phyloP scores from a whole-genome alignment of 176 grass and related monocot genomes.

The Juncus effusus region DNA sequence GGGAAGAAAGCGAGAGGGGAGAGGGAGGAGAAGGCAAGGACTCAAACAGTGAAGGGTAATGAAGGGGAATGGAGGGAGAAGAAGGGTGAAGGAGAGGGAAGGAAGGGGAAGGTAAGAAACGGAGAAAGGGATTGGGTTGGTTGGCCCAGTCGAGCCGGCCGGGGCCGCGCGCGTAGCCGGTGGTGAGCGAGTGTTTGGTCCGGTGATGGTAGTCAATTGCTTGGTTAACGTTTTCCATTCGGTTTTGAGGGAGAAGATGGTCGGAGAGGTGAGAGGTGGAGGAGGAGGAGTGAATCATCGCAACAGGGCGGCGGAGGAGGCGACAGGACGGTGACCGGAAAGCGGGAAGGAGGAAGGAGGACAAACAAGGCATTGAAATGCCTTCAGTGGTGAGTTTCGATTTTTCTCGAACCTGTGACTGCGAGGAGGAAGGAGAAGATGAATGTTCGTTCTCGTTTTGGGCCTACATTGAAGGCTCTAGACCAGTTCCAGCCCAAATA shows the following conservation, averaged over 20 bases:
- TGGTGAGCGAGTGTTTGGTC: constrained; percentile 77
- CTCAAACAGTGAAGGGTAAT: constrained; percentile 26
- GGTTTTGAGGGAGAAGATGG: constrained; percentile 23
- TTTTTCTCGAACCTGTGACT: too few relatives aligned
- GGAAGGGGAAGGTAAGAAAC: constrained; percentile 39
- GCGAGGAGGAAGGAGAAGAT: too few relatives aligned
- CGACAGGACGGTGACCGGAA: background rate
- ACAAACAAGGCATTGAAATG: background rate
- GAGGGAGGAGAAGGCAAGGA: constrained; percentile 22
- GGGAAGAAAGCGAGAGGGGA: constrained; percentile 37
- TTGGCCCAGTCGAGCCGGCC: constrained; percentile 90
- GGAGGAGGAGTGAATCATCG: constrained; percentile 42
- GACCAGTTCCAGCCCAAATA: too few relatives aligned
- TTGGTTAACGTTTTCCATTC: background rate
- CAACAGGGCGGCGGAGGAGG: background rate
- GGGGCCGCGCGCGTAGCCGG: constrained; percentile 76
- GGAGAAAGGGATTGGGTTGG: constrained; percentile 96
- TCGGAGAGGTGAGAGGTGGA: background rate
- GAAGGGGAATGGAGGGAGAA: constrained; percentile 33
- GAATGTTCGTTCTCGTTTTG: too few relatives aligned
- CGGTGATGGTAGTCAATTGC: constrained; percentile 62
- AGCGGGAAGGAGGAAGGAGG: constrained; percentile 9
- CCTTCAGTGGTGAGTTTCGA: background rate
- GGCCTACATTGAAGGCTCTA: too few relatives aligned
- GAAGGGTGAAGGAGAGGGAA: constrained; percentile 33